Evolutionary conservation across 2,329 filamentous ascomycete genomes (phyloP), one percentile per base, ranked within the genome.

Genomic region (Verticillium tricorpus): DNA sequence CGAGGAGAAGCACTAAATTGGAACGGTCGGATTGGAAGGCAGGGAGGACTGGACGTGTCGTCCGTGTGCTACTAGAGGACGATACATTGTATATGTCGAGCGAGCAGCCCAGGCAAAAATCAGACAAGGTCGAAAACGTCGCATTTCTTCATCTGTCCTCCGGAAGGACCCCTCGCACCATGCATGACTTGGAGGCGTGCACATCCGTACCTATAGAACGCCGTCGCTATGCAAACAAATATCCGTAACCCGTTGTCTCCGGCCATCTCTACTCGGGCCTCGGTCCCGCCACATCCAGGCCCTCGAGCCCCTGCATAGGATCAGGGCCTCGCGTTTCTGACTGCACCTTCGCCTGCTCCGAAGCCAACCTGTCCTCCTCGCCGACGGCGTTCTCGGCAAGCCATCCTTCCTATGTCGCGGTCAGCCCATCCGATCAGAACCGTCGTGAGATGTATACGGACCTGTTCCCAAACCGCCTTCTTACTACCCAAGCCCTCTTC

Each of bases 401-500:
- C 87, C 95, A 99, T 50, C 91, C 91, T 80, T 99, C 96, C 94
- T 98, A 68, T 61, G 31, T 25, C 7, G 19, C 19, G 45, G 55
- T 69, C 39, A 69, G 63, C 37, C 40, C 11, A 22, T 25, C 2
- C 39, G 9, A 14, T 19, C 39, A 7, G 8, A 40, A n/a, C 12
- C 6, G 31, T 12, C 11, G 8, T 39, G 4, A 32, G 37, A 11
- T 11, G 57, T 31, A 60, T 28, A 76, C 85, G 58, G 77, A 97
- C 95, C 88, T 98, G 94, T 75, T 97, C 92, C 96, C 95, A 99
- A 57, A 99, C 83, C 34, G 95, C 96, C 55, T 90, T 97, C 77
- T 93, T 96, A 79, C 92, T 96, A 28, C 94, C 93, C 55, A 99
- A 75, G 0, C 93, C 93, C 73, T 96, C 92, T 60, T 91, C 91